These are phyloP conservation scores for Linaria vulgaris DNA, from an alignment of 257 asterid species.

Conservation along the genomic window DNA sequence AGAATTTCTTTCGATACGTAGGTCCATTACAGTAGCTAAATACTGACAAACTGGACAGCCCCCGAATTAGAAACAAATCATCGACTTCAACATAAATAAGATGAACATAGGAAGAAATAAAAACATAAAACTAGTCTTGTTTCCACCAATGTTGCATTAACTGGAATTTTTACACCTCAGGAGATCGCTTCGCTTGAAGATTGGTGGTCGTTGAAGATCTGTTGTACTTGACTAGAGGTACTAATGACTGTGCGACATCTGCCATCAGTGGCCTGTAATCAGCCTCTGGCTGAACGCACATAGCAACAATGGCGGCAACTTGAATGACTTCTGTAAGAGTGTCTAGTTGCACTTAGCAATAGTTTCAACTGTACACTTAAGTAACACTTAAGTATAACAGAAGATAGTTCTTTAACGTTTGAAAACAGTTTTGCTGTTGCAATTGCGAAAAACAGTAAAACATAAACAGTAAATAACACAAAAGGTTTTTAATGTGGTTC, in stretches of 20 bases:
- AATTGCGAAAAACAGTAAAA: too few species aligned
- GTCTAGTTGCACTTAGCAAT: too few species aligned
- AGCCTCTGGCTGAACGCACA: slow-evolving; percentile 91
- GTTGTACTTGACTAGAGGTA: slow-evolving; percentile 68
- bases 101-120: neutral
- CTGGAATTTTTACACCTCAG: slow-evolving; percentile 34
- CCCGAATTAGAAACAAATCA: too few species aligned
- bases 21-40: neutral
- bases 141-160: neutral
- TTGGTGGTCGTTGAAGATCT: slow-evolving; percentile 43
- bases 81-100: neutral
- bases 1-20: too few species aligned
- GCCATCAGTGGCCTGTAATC: slow-evolving; percentile 93
- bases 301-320: slow-evolving; percentile 90
- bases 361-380: too few species aligned
- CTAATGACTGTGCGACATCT: slow-evolving; percentile 85
- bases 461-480: too few species aligned
- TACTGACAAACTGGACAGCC: too few species aligned
- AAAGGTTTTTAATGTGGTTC: too few species aligned
- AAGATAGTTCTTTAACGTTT: too few species aligned
- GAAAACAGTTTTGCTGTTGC: too few species aligned
- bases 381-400: too few species aligned
- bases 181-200: slow-evolving; percentile 45
- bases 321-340: slow-evolving; percentile 88
- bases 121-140: neutral